Percentiles rank a stretch among this genome's conserved stretches.
Conservation (phyloP, 2,329 filamentous ascomycete species). For the Xylaria sp. region DNA sequence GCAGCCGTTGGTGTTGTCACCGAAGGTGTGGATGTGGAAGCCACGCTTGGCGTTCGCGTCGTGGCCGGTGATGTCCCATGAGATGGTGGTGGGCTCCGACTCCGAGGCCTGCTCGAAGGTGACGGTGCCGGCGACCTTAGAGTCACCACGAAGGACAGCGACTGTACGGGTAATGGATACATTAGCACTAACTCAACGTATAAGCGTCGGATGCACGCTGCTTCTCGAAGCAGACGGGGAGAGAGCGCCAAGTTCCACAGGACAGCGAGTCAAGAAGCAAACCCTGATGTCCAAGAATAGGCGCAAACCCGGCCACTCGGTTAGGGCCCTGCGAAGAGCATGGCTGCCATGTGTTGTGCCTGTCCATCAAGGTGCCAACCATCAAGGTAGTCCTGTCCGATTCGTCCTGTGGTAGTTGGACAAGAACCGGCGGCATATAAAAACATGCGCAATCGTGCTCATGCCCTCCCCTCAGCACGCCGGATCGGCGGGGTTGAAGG, state of each 20-base stretch:
- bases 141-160: slow-evolving; percentile 96
- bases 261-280: slow-evolving; percentile 22
- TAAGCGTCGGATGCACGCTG: slow-evolving; percentile 25
- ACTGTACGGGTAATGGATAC: slow-evolving; percentile 60
- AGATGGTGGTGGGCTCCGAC: slow-evolving; percentile 80
- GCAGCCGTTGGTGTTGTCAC: slow-evolving; percentile 99
- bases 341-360: slow-evolving; percentile 32
- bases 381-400: slow-evolving; percentile 29
- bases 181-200: slow-evolving; percentile 36
- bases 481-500: slow-evolving; percentile 34
- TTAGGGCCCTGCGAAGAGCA: slow-evolving; percentile 12
- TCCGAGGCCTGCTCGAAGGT: slow-evolving; percentile 93
- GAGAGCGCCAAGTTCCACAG: slow-evolving; percentile 30
- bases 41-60: slow-evolving; percentile 95
- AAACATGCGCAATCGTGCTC: slow-evolving; percentile 69
- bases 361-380: slow-evolving; percentile 33
- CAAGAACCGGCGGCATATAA: slow-evolving; percentile 38
- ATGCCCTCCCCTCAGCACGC: slow-evolving; percentile 36
- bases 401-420: slow-evolving; percentile 51
- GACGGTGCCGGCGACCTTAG: slow-evolving; percentile 91
- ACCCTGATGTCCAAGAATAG: slow-evolving; percentile 22
- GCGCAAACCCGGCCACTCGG: slow-evolving; percentile 12
- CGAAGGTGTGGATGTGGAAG: slow-evolving; percentile 98
- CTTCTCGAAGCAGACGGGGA: slow-evolving; percentile 2
- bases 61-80: slow-evolving; percentile 91